phyloP scores from a whole-genome alignment of 2,329 filamentous ascomycete genomes.

The Fusarium tuaranense region DNA sequence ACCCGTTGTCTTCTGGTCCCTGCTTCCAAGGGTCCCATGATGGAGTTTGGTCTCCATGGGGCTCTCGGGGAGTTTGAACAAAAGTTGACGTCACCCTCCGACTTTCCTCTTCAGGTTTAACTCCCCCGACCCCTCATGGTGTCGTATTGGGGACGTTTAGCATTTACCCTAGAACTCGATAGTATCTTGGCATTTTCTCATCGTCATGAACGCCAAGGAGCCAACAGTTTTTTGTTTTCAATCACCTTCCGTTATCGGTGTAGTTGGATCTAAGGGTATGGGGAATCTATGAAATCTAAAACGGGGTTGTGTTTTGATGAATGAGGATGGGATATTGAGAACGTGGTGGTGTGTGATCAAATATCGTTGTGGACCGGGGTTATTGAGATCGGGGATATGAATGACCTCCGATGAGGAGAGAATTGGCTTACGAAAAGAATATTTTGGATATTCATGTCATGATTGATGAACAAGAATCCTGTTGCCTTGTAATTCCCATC shows the following conservation, averaged over 20 bases:
- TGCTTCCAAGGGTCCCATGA: slow-evolving; percentile 4
- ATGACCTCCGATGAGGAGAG: not conserved
- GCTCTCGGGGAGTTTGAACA: not conserved
- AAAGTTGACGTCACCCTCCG: slow-evolving; percentile 38
- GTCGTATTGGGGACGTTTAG: slow-evolving; percentile 4
- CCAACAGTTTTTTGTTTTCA: not conserved
- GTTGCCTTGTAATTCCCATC: slow-evolving; percentile 15
- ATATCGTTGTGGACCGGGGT: not conserved
- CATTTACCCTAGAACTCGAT: not conserved
- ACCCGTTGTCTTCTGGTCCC: slow-evolving; percentile 1
- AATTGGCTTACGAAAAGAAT: not conserved
- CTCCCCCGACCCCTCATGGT: not conserved
- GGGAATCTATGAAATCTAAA: not conserved
- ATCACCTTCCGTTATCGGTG: not conserved
- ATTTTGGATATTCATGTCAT: not conserved
- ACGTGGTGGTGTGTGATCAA: slow-evolving; percentile 29
- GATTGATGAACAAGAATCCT: slow-evolving; percentile 3
- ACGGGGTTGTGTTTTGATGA: not conserved
- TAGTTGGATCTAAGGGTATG: not conserved
- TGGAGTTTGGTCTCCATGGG: not conserved
- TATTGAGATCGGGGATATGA: not conserved
- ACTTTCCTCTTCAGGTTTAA: slow-evolving; percentile 6
- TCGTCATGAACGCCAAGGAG: not conserved
- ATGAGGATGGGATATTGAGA: slow-evolving; percentile 7
- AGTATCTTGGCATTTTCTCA: slow-evolving; percentile 19